Conservation (phyloP, 805 yeast species). For the Brettanomyces bruxellensis region DNA sequence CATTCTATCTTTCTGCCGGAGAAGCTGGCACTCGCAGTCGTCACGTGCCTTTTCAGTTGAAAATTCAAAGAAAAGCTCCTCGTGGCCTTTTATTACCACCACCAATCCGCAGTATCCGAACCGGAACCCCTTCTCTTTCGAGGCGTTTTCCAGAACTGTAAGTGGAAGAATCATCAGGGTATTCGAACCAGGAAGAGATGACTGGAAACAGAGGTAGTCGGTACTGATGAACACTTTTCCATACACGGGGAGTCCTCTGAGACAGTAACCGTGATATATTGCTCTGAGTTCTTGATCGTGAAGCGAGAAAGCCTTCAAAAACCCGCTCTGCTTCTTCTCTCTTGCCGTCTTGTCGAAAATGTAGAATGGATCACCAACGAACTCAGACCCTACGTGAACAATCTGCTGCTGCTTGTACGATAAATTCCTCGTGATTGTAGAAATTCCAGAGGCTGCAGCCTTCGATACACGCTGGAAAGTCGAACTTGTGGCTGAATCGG, state of each 20-base stretch:
- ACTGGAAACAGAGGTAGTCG: slow-evolving; percentile 66
- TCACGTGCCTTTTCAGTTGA: slow-evolving; percentile 55
- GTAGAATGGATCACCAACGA: slow-evolving; percentile 2
- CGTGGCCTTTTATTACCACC: slow-evolving; percentile 62
- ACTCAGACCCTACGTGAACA: not conserved
- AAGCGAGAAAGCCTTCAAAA: slow-evolving; percentile 54
- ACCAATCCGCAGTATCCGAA: slow-evolving; percentile 67
- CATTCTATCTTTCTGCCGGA: slow-evolving; percentile 41
- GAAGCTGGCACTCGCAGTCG: slow-evolving; percentile 54
- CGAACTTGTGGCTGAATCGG: too few species aligned
- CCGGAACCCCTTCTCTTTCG: slow-evolving; percentile 58
- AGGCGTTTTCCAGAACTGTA: slow-evolving; percentile 59
- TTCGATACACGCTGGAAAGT: not conserved
- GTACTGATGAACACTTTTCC: slow-evolving; percentile 76
- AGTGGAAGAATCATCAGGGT: slow-evolving; percentile 81
- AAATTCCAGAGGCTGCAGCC: slow-evolving; percentile 1
- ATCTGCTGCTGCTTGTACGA: not conserved
- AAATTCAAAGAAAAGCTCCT: slow-evolving; percentile 72
- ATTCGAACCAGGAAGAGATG: slow-evolving; percentile 66
- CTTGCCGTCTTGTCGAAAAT: not conserved
- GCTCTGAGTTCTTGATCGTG: slow-evolving; percentile 48
- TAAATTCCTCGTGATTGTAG: not conserved
- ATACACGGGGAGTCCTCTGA: slow-evolving; percentile 65
- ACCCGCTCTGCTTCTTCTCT: slow-evolving; percentile 1
- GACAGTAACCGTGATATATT: slow-evolving; percentile 61